Evolutionary conservation across 495 filamentous ascomycete species (phyloP).

Genomic region (Gamarada debralockiae): DNA sequence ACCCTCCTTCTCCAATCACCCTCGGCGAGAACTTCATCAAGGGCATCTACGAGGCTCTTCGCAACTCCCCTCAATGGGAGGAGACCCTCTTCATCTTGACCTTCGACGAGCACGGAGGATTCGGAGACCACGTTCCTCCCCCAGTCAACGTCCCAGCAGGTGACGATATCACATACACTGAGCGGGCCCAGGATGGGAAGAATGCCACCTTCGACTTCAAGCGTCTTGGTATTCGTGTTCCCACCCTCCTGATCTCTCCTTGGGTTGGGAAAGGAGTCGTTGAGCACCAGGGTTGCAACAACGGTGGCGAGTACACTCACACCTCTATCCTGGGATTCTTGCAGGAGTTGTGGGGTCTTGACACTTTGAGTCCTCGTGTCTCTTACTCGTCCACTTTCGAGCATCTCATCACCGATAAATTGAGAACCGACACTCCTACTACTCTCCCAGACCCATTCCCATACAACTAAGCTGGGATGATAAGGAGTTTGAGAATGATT

Average conservation of each 20-base stretch:
- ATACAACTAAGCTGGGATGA: conserved; percentile 9
- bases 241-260: conserved; percentile 46
- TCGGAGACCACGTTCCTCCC: conserved; percentile 47
- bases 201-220: conserved; percentile 42
- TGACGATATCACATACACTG: conserved; percentile 41
- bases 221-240: conserved; percentile 45
- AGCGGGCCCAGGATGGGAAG: conserved; percentile 35
- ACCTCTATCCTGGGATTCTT: conserved; percentile 39
- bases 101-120: conserved; percentile 48
- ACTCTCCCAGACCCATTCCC: conserved; percentile 27
- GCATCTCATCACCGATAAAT: conserved; percentile 30
- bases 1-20: conserved; percentile 41
- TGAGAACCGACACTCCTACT: conserved; percentile 31
- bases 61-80: conserved; percentile 41
- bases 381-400: conserved; percentile 41
- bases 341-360: conserved; percentile 38
- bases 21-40: conserved; percentile 47
- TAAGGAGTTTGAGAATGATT: conserved; percentile 8
- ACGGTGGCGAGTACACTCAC: conserved; percentile 39
- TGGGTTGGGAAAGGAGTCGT: conserved; percentile 39
- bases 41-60: conserved; percentile 45
- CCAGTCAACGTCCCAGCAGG: conserved; percentile 34
- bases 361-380: conserved; percentile 38
- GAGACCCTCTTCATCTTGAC: conserved; percentile 44
- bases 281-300: conserved; percentile 42